Evolutionary conservation across 148 eudicot genomes (phyloP).

Genomic region (Diospyros kaki): DNA sequence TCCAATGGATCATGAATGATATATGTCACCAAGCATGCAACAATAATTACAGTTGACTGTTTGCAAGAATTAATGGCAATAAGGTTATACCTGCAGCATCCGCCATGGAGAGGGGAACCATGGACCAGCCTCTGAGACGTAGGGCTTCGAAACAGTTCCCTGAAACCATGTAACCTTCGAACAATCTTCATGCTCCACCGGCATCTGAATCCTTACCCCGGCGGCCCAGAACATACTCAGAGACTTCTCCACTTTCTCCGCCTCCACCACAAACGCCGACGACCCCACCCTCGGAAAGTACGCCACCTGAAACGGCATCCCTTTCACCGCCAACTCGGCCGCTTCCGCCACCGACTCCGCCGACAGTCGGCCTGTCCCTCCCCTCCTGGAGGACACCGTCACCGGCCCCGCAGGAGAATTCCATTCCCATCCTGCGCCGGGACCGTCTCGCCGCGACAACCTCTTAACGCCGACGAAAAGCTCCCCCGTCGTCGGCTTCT

Average conservation of each 20-base stretch:
- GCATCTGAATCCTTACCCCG: conserved; percentile 61
- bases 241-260: conserved; percentile 47
- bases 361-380: conserved; percentile 29
- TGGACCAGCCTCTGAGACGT: conserved; percentile 23
- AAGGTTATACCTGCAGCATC: conserved; percentile 61
- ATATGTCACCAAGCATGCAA: no score
- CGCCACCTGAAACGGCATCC: conserved; percentile 57
- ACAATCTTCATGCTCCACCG: conserved; percentile 57
- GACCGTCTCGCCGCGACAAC: conserved; percentile 20
- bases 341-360: conserved; percentile 47
- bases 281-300: conserved; percentile 54
- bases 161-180: conserved; percentile 55
- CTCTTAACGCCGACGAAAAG: conserved; percentile 57
- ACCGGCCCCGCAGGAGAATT: conserved; percentile 12
- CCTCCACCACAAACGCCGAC: conserved; percentile 69
- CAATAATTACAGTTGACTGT: no score
- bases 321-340: conserved; percentile 39
- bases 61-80: no score
- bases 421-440: conserved; percentile 15
- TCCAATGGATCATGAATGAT: no score
- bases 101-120: conserved; percentile 67
- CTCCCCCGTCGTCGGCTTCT: conserved; percentile 22
- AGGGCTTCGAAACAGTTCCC: conserved; percentile 38
- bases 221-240: conserved; percentile 31
- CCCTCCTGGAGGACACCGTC: conserved; percentile 15